Conservation (phyloP, 257 asterid species). For the Solanum infundibuliforme region DNA sequence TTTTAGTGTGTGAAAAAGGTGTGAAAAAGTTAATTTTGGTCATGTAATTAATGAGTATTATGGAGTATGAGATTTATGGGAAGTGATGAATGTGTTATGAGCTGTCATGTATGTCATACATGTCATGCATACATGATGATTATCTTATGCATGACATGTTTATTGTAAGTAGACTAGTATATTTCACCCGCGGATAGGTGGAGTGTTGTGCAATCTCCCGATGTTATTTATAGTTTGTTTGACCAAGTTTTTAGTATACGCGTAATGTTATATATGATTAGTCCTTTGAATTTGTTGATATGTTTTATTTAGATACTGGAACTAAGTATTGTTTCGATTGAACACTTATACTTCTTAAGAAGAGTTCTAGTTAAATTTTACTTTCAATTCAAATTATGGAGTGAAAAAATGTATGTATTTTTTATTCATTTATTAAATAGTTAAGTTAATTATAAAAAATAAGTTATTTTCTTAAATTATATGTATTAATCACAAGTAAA, state of each 20-base stretch:
- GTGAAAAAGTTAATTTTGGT: neutral
- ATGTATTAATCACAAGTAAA: no score
- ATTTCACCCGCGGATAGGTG: neutral
- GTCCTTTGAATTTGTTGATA: neutral
- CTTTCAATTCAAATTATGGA: neutral
- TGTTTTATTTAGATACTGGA: neutral
- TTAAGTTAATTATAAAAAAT: no score
- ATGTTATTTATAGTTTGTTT: neutral
- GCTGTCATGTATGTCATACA: constrained; percentile 28
- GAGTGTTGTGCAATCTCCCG: neutral
- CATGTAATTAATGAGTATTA: neutral
- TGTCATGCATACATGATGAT: constrained; percentile 1
- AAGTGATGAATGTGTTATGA: constrained; percentile 6
- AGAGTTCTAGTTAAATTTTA: neutral
- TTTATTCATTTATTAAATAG: neutral
- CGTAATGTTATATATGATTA: neutral
- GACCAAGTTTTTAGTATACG: neutral
- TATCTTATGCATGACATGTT: neutral
- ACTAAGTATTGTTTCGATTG: neutral
- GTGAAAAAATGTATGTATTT: neutral
- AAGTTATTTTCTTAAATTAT: no score
- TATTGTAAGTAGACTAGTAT: neutral
- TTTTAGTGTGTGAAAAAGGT: neutral
- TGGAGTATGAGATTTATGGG: neutral
- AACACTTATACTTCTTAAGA: neutral